Conservation (phyloP, 2,329 filamentous ascomycete genomes). For the Alternaria atra region DNA sequence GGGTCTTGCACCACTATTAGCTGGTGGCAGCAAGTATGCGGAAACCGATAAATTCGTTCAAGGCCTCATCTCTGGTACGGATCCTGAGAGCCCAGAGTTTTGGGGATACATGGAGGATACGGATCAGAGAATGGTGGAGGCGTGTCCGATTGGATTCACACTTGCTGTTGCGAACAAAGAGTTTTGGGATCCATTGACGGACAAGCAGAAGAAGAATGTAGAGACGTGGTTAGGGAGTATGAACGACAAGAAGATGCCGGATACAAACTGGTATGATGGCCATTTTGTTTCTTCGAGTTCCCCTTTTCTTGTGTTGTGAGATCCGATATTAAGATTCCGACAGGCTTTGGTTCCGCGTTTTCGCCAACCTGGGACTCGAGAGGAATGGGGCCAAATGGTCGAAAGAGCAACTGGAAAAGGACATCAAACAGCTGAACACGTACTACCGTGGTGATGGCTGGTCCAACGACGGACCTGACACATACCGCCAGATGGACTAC, state of each 20-base stretch:
- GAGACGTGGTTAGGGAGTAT: constrained; percentile 79
- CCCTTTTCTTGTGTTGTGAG: background rate
- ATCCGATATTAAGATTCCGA: constrained; percentile 34
- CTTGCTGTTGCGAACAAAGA: constrained; percentile 71
- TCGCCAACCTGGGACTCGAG: constrained; percentile 80
- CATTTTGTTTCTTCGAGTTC: background rate
- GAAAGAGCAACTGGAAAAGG: constrained; percentile 73
- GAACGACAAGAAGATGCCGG: constrained; percentile 75
- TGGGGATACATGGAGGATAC: constrained; percentile 80
- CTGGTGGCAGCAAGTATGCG: constrained; percentile 71
- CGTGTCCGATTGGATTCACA: constrained; percentile 80
- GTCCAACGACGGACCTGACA: constrained; percentile 82
- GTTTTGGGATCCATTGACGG: constrained; percentile 73
- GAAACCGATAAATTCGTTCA: constrained; percentile 73
- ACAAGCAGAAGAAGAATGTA: constrained; percentile 70
- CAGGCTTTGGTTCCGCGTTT: constrained; percentile 86
- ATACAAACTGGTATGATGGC: constrained; percentile 68
- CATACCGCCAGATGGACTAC: constrained; percentile 85
- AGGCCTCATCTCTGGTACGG: constrained; percentile 74
- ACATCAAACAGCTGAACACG: constrained; percentile 80
- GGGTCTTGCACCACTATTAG: constrained; percentile 75
- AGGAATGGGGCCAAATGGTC: constrained; percentile 78
- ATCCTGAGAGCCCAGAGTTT: constrained; percentile 74
- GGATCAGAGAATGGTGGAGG: constrained; percentile 86
- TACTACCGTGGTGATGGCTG: constrained; percentile 85